Conservation (phyloP, 805 yeast species). For the Metschnikowia lachancei region DNA sequence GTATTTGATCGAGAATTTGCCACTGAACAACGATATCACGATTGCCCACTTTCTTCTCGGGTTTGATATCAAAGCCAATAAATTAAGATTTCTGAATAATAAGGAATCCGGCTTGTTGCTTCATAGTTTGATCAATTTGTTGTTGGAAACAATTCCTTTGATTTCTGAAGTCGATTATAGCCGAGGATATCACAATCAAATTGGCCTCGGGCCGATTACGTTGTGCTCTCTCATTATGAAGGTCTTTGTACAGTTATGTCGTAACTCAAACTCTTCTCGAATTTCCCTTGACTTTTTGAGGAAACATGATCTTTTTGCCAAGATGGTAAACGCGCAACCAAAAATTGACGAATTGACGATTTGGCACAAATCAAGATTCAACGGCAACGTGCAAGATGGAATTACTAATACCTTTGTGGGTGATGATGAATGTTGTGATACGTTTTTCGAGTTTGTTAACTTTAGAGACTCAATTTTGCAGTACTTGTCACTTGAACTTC, state of each 20-base stretch:
- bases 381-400: slow-evolving; percentile 35
- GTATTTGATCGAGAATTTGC: slow-evolving; percentile 52
- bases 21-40: slow-evolving; percentile 43
- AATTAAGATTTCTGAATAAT: slow-evolving; percentile 46
- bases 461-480: slow-evolving; percentile 63
- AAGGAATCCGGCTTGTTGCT: slow-evolving; percentile 55
- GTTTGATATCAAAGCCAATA: slow-evolving; percentile 48
- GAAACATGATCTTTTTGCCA: slow-evolving; percentile 47
- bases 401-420: slow-evolving; percentile 32
- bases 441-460: slow-evolving; percentile 59
- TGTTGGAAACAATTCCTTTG: slow-evolving; percentile 47
- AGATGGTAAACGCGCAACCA: slow-evolving; percentile 51
- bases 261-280: slow-evolving; percentile 52
- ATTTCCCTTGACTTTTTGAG: slow-evolving; percentile 54
- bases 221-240: slow-evolving; percentile 59
- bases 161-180: slow-evolving; percentile 37
- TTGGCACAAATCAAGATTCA: slow-evolving; percentile 52
- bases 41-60: slow-evolving; percentile 80
- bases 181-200: slow-evolving; percentile 31
- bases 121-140: slow-evolving; percentile 47
- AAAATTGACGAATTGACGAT: slow-evolving; percentile 51
- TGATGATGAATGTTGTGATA: slow-evolving; percentile 40
- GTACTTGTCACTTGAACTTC: slow-evolving; percentile 71
- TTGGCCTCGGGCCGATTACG: slow-evolving; percentile 55
- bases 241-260: slow-evolving; percentile 59